These are phyloP conservation scores for Solanum pennellii DNA, from an alignment of 257 asterid genomes.

Conservation along the genomic window DNA sequence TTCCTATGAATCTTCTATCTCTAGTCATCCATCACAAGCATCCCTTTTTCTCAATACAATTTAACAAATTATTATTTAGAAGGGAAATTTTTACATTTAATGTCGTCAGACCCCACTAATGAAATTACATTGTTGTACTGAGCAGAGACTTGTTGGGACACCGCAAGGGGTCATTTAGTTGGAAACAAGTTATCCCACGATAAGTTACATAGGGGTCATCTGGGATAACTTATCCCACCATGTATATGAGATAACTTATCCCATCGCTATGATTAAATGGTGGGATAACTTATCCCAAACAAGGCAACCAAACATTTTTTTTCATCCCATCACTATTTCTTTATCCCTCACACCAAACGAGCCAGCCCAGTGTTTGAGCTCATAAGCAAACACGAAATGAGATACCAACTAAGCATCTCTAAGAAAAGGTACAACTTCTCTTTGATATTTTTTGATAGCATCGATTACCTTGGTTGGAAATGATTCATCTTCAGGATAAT, in stretches of 20 bases:
- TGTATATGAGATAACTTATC: too few species aligned
- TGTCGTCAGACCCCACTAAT: neutral
- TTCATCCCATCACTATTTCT: too few species aligned
- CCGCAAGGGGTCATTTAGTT: too few species aligned
- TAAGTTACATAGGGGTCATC: too few species aligned
- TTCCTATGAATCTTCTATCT: neutral
- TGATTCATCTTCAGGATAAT: slow-evolving; percentile 72
- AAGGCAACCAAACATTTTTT: too few species aligned
- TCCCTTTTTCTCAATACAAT: neutral
- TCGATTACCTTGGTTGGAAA: slow-evolving; percentile 27
- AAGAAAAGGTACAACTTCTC: slow-evolving; percentile 34
- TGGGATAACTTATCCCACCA: too few species aligned
- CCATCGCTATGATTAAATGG: too few species aligned
- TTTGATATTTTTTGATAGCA: slow-evolving; percentile 42
- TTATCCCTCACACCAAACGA: too few species aligned
- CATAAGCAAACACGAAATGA: neutral
- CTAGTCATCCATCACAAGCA: neutral
- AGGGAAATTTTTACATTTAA: neutral
- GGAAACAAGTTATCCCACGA: too few species aligned
- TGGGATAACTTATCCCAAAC: too few species aligned
- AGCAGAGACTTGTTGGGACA: too few species aligned
- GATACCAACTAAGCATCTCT: slow-evolving; percentile 4
- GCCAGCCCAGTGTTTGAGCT: neutral
- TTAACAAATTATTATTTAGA: neutral
- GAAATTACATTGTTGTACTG: neutral